phyloP scores from a whole-genome alignment of 257 asterid genomes.

The Solanum tarapatanum region DNA sequence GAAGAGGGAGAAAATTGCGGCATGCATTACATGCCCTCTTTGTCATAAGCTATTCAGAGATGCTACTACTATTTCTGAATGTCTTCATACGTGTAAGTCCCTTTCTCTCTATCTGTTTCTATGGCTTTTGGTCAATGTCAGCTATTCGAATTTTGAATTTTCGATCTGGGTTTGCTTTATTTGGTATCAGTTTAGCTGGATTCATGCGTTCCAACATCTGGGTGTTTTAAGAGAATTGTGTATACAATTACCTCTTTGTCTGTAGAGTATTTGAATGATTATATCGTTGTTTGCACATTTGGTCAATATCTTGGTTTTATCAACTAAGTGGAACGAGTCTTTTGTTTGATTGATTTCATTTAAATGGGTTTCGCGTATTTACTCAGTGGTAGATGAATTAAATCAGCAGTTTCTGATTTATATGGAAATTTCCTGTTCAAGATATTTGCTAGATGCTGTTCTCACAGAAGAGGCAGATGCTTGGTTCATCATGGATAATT shows the following conservation, averaged over 20 bases:
- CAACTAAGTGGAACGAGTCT: slow-evolving; percentile 2
- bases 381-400: slow-evolving; percentile 5
- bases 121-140: background rate
- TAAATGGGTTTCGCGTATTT: background rate
- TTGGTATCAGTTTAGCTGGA: background rate
- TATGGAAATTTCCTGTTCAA: background rate
- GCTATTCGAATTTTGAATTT: background rate
- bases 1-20: slow-evolving; percentile 59
- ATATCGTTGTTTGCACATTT: background rate
- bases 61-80: slow-evolving; percentile 91
- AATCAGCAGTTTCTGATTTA: background rate
- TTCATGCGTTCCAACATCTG: background rate
- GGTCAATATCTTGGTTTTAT: background rate
- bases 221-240: background rate
- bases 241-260: background rate
- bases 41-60: slow-evolving; percentile 76
- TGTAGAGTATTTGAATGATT: background rate
- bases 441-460: background rate
- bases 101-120: background rate
- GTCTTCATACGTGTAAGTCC: slow-evolving; percentile 90
- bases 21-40: slow-evolving; percentile 99
- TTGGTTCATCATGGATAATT: background rate
- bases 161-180: slow-evolving; percentile 1
- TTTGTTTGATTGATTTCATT: slow-evolving; percentile 13
- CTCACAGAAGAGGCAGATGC: background rate